Percentiles rank a stretch among this genome's conserved stretches.
These are phyloP conservation scores for Kwoniella shivajii DNA, from an alignment of 1,284 basidiomycete species.

Conservation along the genomic window DNA sequence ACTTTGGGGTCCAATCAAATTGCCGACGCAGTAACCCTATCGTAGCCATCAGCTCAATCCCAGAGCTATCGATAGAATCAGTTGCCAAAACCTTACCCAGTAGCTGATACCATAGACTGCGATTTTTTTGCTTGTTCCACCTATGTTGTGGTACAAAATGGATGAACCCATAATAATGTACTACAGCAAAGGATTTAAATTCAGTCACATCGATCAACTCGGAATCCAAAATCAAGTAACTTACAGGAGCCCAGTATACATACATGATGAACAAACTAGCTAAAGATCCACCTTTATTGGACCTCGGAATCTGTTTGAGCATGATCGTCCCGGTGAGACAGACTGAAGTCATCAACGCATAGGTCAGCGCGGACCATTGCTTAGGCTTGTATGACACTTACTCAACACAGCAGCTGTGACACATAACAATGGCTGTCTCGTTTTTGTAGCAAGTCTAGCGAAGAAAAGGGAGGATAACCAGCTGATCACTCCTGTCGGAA, in stretches of 20 bases:
- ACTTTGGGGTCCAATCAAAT: slow-evolving; percentile 18
- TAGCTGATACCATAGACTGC: slow-evolving; percentile 24
- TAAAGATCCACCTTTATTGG: slow-evolving; percentile 2
- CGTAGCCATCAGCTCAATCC: too few species aligned
- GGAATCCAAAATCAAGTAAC: slow-evolving; percentile 23
- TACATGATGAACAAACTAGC: slow-evolving; percentile 19
- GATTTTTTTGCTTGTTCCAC: slow-evolving; percentile 37
- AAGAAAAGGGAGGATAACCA: slow-evolving; percentile 36
- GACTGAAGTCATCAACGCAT: not conserved
- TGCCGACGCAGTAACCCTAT: slow-evolving; percentile 30
- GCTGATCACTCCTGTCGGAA: slow-evolving; percentile 42
- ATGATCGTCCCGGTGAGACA: slow-evolving; percentile 22
- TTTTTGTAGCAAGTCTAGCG: slow-evolving; percentile 20
- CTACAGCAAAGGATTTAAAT: too few species aligned
- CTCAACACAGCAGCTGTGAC: not conserved
- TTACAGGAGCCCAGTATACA: slow-evolving; percentile 27
- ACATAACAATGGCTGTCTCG: not conserved
- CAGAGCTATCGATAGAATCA: slow-evolving; percentile 29
- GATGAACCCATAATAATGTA: slow-evolving; percentile 27
- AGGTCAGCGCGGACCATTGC: not conserved
- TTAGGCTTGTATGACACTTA: not conserved
- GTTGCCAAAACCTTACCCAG: slow-evolving; percentile 29
- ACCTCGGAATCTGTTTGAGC: slow-evolving; percentile 12
- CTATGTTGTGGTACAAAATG: slow-evolving; percentile 1
- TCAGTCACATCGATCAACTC: too few species aligned